Evolutionary conservation across 768 basidiomycete species (phyloP), one percentile per base, ranked within the genome.

Genomic region (Hortiboletus flavorubellus): DNA sequence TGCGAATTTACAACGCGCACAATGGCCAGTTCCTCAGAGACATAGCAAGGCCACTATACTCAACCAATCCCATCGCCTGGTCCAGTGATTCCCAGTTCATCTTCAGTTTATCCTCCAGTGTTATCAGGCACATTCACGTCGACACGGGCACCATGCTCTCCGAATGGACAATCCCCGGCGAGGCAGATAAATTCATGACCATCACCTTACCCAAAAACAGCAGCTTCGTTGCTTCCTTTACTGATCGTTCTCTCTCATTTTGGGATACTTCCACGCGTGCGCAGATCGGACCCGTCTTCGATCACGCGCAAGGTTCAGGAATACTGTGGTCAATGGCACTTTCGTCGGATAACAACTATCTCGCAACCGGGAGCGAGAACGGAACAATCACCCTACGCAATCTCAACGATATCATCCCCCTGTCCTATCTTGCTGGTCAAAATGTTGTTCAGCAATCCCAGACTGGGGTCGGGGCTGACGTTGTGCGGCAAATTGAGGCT

Each of bases 1-100:
- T 59, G 21, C 59, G 56, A 11, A 46, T 60, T 23, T 60, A 54
- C 46, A 18, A 46, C 18, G 15, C 38, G 0, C 26, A 51, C 42
- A 8, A 26, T 18, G 53, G 53, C 10, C 41, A 38, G 2, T n/a
- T 49, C 8, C 47, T 54, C 34, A 44, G 42, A 23, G 23, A 2
- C 10, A 54, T 49, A 8, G 47, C 53, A 9, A 14, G 7, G 26
- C 33, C 8, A 8, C 34, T 26, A 3, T 49, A 49, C 42, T 42
- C 47, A 8, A 26, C 1, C 21, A 21, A 21, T 31, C 40, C 8
- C 29, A 10, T 49, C 3, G 3, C 35, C 16, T 54, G 53, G 53
- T 49, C 35, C 29, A n/a, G 29, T 23, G 21, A 21, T 21, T 1
- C 33, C 15, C 35, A 18, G 2, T 38, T 29, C 11, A 30, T 54